A percentile compares a stretch with the other conserved stretches of the same genome.
phyloP scores from a whole-genome alignment of 169 alveolate genomes.

The Plasmodium fragile region DNA sequence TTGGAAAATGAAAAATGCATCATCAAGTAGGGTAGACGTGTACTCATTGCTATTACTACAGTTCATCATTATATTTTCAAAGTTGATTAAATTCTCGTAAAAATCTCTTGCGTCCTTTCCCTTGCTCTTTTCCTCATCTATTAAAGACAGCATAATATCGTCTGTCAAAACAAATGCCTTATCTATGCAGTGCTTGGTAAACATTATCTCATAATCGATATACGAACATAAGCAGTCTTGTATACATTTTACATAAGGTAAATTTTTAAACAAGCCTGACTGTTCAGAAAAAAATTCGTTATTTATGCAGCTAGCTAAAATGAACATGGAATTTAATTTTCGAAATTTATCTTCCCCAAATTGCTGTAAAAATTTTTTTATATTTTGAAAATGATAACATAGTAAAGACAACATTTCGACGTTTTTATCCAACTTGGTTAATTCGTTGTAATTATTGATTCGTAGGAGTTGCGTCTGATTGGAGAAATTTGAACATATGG shows the following conservation, averaged over 20 bases:
- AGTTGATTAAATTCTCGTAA: neutral
- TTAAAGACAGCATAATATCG: conserved; percentile 60
- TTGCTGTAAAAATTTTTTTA: conserved; percentile 33
- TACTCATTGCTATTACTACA: conserved; percentile 23
- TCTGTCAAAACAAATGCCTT: conserved; percentile 67
- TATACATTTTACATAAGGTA: conserved; percentile 41
- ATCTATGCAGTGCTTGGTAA: conserved; percentile 43
- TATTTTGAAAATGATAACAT: conserved; percentile 53
- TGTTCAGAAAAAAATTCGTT: conserved; percentile 42
- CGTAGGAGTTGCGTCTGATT: neutral
- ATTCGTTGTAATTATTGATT: conserved; percentile 49
- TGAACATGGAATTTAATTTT: conserved; percentile 12
- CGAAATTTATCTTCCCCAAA: conserved; percentile 12
- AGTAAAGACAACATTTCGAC: conserved; percentile 49
- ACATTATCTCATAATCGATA: conserved; percentile 38
- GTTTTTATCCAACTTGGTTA: conserved; percentile 63
- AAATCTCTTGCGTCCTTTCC: neutral
- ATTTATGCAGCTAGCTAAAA: conserved; percentile 37
- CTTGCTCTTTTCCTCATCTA: conserved; percentile 23
- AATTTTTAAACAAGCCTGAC: conserved; percentile 42
- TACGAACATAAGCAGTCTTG: conserved; percentile 54
- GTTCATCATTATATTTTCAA: neutral
- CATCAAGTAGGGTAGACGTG: conserved; percentile 59
- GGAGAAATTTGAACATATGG: conserved; percentile 15
- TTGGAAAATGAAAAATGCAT: conserved; percentile 68